A percentile compares a stretch with the other conserved stretches of the same genome.
Evolutionary conservation across 176 grass and related monocot species (phyloP).

Genomic region (Musa troglodytarum): DNA sequence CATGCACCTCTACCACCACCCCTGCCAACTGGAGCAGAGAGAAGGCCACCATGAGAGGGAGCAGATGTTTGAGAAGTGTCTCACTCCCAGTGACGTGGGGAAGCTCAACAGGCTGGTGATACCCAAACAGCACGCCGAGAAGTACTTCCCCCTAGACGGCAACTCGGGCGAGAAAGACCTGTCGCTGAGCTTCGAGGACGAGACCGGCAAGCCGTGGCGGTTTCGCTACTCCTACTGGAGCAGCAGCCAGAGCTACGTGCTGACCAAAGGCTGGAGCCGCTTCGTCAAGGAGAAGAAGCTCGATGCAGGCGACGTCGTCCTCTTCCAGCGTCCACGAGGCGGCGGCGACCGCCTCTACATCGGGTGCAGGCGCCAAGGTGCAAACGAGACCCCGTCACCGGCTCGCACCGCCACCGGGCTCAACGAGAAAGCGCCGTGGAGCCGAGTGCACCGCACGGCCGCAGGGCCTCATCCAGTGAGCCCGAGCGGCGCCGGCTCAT

Average conservation of each 20-base stretch:
- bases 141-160: conserved; percentile 60
- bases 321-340: conserved; percentile 16
- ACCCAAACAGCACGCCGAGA: conserved; percentile 88
- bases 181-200: conserved; percentile 72
- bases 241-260: conserved; percentile 96
- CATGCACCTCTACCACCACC: conserved; percentile 50
- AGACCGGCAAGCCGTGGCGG: conserved; percentile 63
- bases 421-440: neutral
- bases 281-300: conserved; percentile 95
- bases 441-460: no score
- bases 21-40: conserved; percentile 13
- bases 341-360: conserved; percentile 9
- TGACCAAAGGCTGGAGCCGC: conserved; percentile 95
- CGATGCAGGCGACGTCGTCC: conserved; percentile 61
- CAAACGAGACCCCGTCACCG: neutral
- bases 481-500: conserved; percentile 36
- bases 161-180: conserved; percentile 70
- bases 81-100: conserved; percentile 78
- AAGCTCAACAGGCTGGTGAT: conserved; percentile 93
- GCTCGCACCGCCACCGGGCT: neutral
- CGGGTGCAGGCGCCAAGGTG: conserved; percentile 4
- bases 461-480: conserved; percentile 38
- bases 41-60: conserved; percentile 47
- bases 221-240: conserved; percentile 98
- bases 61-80: conserved; percentile 78